Base-by-base conservation (phyloP, 148 eudicot species). In the Nepenthes mirabilis region DNA sequence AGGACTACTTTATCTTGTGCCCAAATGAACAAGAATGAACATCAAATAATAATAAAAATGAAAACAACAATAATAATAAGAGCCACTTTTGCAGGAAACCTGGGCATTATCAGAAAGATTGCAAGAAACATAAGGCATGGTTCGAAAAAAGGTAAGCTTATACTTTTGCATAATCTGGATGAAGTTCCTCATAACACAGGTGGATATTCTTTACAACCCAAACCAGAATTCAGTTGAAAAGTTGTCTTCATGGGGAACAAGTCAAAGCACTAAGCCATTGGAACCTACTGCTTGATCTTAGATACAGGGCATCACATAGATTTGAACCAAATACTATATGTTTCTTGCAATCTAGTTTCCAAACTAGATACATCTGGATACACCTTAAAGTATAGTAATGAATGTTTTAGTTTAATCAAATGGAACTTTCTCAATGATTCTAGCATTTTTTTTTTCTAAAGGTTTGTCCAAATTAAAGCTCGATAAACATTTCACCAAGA, bases 131-230 rank as follows among this genome's bases (percentile, higher is more conserved):
- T 2, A 49, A 50, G 55, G 14, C 63, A 7, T 37, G 33, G 43
- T 60, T 32, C 33, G 11, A 60, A 45, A 45, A 45, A 60, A 60
- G 63, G 63, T 60, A 60, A 43, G 13, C 10, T 14, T 14, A 33
- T 56, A 14, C 14, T 40, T 60, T 43, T 60, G 48, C 14, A 11
- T n/a, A 60, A 60, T 13, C 35, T 60, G 36, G 36, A 6, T 43
- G 52, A 60, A 60, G 51, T 60, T 60, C 6, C 34, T 60, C 13
- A 45, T 47, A 43, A 60, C 36, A 60, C 56, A 47, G 64, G 56
- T 61, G 64, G 64, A 47, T 61, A 74, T 69, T 69, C 64, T 58
- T 61, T 65, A 32, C 49, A 59, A 74, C 69, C 73, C 56, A 65
- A 34, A 52, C 64, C 71, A 70, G 47, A 70, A 74, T n/a, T 1